These are phyloP conservation scores for Mucor velutinosus DNA, from an alignment of 371 early-diverging fungal genomes.

Conservation along the genomic window DNA sequence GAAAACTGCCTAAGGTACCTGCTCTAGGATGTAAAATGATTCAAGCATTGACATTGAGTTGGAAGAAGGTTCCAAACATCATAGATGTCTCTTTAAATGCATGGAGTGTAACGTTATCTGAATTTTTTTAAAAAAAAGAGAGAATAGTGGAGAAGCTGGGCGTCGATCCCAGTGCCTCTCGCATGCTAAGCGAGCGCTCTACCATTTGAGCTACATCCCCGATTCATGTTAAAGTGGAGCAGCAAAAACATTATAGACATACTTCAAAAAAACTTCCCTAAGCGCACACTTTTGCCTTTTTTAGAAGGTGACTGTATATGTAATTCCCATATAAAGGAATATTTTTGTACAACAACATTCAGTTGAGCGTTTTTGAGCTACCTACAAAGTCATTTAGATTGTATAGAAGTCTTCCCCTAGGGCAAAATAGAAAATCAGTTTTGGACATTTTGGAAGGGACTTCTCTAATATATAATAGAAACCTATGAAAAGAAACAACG, in stretches of 20 bases:
- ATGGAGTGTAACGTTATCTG: not conserved
- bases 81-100: no score
- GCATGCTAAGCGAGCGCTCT: constrained; percentile 73
- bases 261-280: not conserved
- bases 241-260: not conserved
- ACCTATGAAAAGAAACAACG: no score
- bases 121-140: not conserved
- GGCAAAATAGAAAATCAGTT: no score
- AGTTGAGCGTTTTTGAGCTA: not conserved
- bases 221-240: not conserved
- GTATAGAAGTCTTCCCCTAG: no score
- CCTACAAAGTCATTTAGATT: not conserved
- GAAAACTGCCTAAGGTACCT: no score
- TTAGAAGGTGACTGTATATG: not conserved
- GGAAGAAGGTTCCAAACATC: no score
- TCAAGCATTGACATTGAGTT: no score
- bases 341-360: not conserved
- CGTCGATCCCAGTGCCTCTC: constrained; percentile 64
- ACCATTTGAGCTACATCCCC: constrained; percentile 70
- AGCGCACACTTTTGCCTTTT: not conserved
- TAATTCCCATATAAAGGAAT: not conserved
- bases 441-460: no score
- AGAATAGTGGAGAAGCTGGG: constrained; percentile 56
- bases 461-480: no score
- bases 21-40: no score